Evolutionary conservation across 805 yeast genomes (phyloP).

Genomic region (Candida maris): DNA sequence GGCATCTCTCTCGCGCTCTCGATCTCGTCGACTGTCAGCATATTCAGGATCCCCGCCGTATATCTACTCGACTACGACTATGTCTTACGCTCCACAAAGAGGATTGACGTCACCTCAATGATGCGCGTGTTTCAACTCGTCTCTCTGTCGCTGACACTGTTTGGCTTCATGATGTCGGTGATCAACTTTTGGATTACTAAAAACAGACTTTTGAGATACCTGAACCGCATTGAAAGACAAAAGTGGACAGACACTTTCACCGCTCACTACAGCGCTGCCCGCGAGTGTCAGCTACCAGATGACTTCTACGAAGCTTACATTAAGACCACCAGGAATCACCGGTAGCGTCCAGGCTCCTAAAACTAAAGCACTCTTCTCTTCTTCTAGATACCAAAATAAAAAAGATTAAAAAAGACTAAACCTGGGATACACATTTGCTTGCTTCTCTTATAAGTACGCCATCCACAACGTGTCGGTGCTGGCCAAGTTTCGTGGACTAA

Average conservation of each 20-base stretch:
- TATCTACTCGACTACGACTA: slow-evolving; percentile 14
- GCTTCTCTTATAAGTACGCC: slow-evolving; percentile 81
- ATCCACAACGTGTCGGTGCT: slow-evolving; percentile 90
- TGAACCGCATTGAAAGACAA: slow-evolving; percentile 23
- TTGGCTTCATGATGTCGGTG: slow-evolving; percentile 19
- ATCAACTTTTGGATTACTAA: slow-evolving; percentile 23
- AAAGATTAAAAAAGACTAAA: neutral
- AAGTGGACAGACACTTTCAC: slow-evolving; percentile 1
- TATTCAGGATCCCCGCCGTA: slow-evolving; percentile 12
- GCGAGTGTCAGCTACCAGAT: slow-evolving; percentile 11
- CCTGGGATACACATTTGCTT: slow-evolving; percentile 1
- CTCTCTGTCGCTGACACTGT: slow-evolving; percentile 18
- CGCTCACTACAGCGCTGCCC: neutral
- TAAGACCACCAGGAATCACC: slow-evolving; percentile 14
- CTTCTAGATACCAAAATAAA: no score
- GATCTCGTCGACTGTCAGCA: slow-evolving; percentile 18
- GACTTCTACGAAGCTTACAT: slow-evolving; percentile 20
- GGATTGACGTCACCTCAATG: slow-evolving; percentile 20
- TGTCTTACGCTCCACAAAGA: slow-evolving; percentile 4
- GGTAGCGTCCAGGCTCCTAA: no score
- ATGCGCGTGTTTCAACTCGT: slow-evolving; percentile 22
- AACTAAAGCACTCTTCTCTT: no score
- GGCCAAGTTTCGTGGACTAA: slow-evolving; percentile 89
- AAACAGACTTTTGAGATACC: slow-evolving; percentile 23
- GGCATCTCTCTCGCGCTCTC: slow-evolving; percentile 18